phyloP scores from a whole-genome alignment of 208 protist species.

The Crithidia acanthocephali region DNA sequence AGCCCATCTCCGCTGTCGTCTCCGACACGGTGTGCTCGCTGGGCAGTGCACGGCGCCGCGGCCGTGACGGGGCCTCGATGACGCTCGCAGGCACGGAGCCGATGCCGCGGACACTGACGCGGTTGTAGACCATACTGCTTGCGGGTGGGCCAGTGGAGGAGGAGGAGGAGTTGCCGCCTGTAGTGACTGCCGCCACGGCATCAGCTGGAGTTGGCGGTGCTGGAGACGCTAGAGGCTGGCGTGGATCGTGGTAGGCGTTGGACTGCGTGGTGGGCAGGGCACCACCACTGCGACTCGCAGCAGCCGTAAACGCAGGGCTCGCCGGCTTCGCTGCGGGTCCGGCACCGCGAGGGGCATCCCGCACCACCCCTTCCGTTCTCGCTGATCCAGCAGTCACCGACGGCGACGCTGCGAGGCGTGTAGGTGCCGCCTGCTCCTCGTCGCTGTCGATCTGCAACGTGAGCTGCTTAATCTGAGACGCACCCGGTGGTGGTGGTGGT shows the following conservation, averaged over 20 bases:
- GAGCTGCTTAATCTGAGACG: too few species aligned
- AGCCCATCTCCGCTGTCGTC: background rate
- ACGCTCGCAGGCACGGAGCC: constrained; percentile 26
- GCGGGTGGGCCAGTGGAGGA: background rate
- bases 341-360: too few species aligned
- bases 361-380: too few species aligned
- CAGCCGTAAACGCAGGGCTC: too few species aligned
- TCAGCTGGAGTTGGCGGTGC: background rate
- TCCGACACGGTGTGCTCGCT: constrained; percentile 17
- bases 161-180: background rate
- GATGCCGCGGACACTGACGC: constrained; percentile 22
- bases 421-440: too few species aligned
- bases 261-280: background rate
- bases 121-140: constrained; percentile 21
- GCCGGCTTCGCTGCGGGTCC: too few species aligned
- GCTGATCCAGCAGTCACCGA: too few species aligned
- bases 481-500: too few species aligned
- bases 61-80: constrained; percentile 22
- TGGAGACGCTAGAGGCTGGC: background rate
- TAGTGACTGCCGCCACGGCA: background rate
- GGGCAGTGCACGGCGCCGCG: constrained; percentile 20
- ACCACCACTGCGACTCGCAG: background rate
- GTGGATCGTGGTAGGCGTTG: background rate
- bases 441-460: too few species aligned
- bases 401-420: too few species aligned